Evolutionary conservation across 768 basidiomycete genomes (phyloP).

Genomic region (Nidula microcarpa): DNA sequence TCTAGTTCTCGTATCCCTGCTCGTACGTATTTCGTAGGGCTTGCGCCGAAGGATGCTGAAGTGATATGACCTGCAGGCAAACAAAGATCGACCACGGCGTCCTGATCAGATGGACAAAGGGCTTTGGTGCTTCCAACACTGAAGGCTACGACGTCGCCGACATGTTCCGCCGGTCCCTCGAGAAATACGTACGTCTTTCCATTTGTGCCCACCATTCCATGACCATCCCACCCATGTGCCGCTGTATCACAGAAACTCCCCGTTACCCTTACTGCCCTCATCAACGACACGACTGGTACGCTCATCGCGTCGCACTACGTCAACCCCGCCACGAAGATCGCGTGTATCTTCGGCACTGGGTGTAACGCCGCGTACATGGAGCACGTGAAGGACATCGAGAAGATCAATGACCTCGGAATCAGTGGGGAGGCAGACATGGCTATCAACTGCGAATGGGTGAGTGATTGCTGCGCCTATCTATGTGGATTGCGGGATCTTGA

Average conservation of each 20-base stretch:
- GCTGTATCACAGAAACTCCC: slow-evolving; percentile 63
- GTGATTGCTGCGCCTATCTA: slow-evolving; percentile 9
- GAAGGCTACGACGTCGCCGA: slow-evolving; percentile 91
- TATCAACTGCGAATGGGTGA: slow-evolving; percentile 97
- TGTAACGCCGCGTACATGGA: slow-evolving; percentile 99
- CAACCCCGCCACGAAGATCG: slow-evolving; percentile 86
- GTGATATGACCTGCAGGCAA: slow-evolving; percentile 36
- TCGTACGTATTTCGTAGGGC: slow-evolving; percentile 46
- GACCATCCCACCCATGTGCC: not conserved
- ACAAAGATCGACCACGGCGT: slow-evolving; percentile 89
- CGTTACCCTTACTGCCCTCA: slow-evolving; percentile 78
- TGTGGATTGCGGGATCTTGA: not conserved
- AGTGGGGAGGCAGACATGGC: slow-evolving; percentile 71
- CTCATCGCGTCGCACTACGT: slow-evolving; percentile 97
- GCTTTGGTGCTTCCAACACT: slow-evolving; percentile 88
- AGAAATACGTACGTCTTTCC: slow-evolving; percentile 59
- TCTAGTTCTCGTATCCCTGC: slow-evolving; percentile 93
- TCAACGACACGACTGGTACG: slow-evolving; percentile 98
- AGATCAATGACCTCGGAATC: slow-evolving; percentile 75
- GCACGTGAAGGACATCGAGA: slow-evolving; percentile 77
- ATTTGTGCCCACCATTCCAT: too few relatives aligned
- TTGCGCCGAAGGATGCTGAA: too few relatives aligned
- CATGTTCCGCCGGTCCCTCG: slow-evolving; percentile 85
- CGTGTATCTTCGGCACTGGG: slow-evolving; percentile 96
- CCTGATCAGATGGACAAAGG: slow-evolving; percentile 99